Conservation (phyloP, 805 yeast species). For the Yamadazyma phyllophila region DNA sequence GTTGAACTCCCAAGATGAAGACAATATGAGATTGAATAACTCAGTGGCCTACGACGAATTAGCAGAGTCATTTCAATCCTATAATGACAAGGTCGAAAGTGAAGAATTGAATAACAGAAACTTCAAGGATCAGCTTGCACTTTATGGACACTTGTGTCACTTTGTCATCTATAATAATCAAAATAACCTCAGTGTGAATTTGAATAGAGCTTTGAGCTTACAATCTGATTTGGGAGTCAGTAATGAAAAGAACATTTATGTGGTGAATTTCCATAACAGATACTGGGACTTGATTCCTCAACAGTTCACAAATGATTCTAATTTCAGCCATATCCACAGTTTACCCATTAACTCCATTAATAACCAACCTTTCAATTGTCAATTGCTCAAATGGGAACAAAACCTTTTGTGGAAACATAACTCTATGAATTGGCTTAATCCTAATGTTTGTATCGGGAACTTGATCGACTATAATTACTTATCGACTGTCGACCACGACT, state of each 20-base stretch:
- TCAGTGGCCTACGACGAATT: constrained; percentile 19
- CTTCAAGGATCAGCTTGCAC: constrained; percentile 25
- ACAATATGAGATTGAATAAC: constrained; percentile 14
- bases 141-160: constrained; percentile 32
- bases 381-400: constrained; percentile 31
- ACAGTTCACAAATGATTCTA: constrained; percentile 11
- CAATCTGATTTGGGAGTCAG: constrained; percentile 9
- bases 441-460: constrained; percentile 30
- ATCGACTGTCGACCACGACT: constrained; percentile 22
- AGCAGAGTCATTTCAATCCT: not conserved
- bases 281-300: constrained; percentile 14
- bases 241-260: constrained; percentile 16
- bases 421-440: constrained; percentile 26
- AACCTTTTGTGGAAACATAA: constrained; percentile 33
- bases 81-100: not conserved
- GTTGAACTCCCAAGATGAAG: constrained; percentile 13
- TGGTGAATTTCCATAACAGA: constrained; percentile 17
- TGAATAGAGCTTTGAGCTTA: constrained; percentile 19
- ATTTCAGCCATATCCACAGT: constrained; percentile 10
- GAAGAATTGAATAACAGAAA: constrained; percentile 28
- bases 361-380: constrained; percentile 17
- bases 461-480: constrained; percentile 27
- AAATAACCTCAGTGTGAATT: constrained; percentile 14
- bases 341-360: constrained; percentile 18
- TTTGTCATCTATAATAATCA: constrained; percentile 31